phyloP scores from a whole-genome alignment of 345 rosid species.

The Leavenworthia alabamica region DNA sequence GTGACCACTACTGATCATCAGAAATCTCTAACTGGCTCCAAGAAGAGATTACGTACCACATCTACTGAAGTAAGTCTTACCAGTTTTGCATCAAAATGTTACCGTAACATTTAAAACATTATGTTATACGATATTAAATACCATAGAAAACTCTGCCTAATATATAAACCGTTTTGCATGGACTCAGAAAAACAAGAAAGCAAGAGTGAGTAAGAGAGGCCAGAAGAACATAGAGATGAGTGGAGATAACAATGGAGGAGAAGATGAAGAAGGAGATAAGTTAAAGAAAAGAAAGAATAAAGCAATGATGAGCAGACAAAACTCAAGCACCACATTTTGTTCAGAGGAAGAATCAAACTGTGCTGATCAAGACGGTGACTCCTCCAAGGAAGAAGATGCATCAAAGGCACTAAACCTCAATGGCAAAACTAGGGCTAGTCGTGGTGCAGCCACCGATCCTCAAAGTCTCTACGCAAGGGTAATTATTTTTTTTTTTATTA shows the following conservation, averaged over 20 bases:
- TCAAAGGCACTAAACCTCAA: conserved; percentile 38
- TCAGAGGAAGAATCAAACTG: conserved; percentile 55
- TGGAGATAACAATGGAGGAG: conserved; percentile 35
- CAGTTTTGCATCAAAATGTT: too few relatives aligned
- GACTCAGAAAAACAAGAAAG: conserved; percentile 46
- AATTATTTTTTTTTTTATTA: too few relatives aligned
- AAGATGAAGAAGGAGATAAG: conserved; percentile 25
- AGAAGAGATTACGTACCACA: conserved; percentile 48
- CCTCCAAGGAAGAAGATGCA: conserved; percentile 32
- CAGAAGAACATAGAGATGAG: conserved; percentile 32
- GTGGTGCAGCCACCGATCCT: conserved; percentile 80
- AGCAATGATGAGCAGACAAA: conserved; percentile 33
- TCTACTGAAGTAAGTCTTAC: conserved; percentile 49
- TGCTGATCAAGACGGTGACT: conserved; percentile 31
- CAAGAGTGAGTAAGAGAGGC: conserved; percentile 36
- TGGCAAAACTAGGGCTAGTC: conserved; percentile 69
- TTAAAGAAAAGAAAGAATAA: conserved; percentile 24
- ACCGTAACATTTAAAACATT: neutral
- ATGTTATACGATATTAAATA: too few relatives aligned
- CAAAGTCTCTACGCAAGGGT: conserved; percentile 92
- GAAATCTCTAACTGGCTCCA: conserved; percentile 29
- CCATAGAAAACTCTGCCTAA: too few relatives aligned
- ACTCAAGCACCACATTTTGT: conserved; percentile 48
- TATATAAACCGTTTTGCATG: conserved; percentile 13
- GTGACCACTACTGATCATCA: conserved; percentile 32